phyloP scores from a whole-genome alignment of 352 stramenopile species.

The Aphanomyces cochlioides region DNA sequence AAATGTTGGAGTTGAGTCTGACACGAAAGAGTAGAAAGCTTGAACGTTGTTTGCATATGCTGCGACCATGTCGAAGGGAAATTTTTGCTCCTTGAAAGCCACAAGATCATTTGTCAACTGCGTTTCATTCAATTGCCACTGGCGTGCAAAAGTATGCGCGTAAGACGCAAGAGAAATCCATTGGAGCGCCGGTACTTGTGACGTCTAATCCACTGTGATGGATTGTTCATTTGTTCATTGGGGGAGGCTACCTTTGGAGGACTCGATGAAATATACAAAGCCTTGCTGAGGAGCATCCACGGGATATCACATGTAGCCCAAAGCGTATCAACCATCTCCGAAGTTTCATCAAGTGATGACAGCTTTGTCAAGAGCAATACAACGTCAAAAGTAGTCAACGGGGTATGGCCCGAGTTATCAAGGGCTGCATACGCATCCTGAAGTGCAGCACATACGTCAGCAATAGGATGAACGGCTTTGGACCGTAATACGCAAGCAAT shows the following conservation, averaged over 20 bases:
- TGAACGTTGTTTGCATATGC: conserved; percentile 2
- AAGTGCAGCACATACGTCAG: not conserved
- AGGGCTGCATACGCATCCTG: not conserved
- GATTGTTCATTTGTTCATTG: too few relatives aligned
- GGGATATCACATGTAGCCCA: not conserved
- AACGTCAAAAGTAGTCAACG: not conserved
- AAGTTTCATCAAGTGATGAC: not conserved
- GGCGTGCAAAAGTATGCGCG: not conserved
- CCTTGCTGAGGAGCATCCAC: not conserved
- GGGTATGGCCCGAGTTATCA: not conserved
- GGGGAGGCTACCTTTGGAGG: too few relatives aligned
- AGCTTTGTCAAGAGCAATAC: not conserved
- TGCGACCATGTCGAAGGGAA: conserved; percentile 23
- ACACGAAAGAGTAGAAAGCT: conserved; percentile 19
- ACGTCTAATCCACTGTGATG: not conserved
- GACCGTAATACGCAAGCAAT: not conserved
- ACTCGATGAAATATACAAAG: not conserved
- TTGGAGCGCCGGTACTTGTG: not conserved
- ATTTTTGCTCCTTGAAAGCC: not conserved
- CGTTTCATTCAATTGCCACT: conserved; percentile 15
- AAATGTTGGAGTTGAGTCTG: conserved; percentile 1
- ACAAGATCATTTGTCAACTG: not conserved
- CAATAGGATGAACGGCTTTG: not conserved
- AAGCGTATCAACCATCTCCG: not conserved
- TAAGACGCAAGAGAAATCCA: conserved; percentile 1